Evolutionary conservation across 2,329 filamentous ascomycete genomes (phyloP), one percentile per base, ranked within the genome.

Genomic region (Dothiorella sarmentorum): DNA sequence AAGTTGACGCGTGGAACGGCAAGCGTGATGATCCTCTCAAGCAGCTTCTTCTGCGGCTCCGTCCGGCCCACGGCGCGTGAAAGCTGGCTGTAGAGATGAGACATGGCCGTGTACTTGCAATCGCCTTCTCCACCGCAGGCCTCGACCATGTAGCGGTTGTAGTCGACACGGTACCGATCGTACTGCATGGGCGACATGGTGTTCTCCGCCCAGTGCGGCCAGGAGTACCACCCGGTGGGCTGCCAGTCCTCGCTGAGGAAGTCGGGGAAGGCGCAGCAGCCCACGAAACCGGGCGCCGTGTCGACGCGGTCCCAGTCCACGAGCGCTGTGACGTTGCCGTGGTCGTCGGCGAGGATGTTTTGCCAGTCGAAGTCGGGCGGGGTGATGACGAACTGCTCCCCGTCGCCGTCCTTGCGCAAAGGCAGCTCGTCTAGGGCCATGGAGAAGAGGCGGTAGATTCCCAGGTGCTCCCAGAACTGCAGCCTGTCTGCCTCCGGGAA

Each of bases 321-420:
- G 33, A 60, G 45, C 20, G 35, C 60, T 4, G 42, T 59, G 44
- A 60, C 52, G 24, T 56, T 57, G 13, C 57, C 57, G 17, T 60
- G 11, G 2, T 55, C 60, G 38, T 56, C 57, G 10, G 47, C 57
- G 6, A 61, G 37, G 7, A 56, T 56, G 10, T 60, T 61, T 20
- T 60, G 57, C 10, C 17, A 43, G 37, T 60, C 58, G 13, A 57
- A 60, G 52, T 61, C 60, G 17, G 47, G 60, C n/a, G 24, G 56
- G 7, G 17, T 15, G 7, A 59, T 22, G 17, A 45, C 22, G 22
- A 52, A 61, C 7, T 7, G 17, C 42, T 57, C 53, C 4, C 7
- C 10, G 15, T 42, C 44, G 1, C 20, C 15, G 24, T 7, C 40
- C n/a, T 42, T 22, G 3, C 29, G 18, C 18, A 26, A 29, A 10